Conservation (phyloP, 768 basidiomycete species). For the Xanthoconium purpureum region DNA sequence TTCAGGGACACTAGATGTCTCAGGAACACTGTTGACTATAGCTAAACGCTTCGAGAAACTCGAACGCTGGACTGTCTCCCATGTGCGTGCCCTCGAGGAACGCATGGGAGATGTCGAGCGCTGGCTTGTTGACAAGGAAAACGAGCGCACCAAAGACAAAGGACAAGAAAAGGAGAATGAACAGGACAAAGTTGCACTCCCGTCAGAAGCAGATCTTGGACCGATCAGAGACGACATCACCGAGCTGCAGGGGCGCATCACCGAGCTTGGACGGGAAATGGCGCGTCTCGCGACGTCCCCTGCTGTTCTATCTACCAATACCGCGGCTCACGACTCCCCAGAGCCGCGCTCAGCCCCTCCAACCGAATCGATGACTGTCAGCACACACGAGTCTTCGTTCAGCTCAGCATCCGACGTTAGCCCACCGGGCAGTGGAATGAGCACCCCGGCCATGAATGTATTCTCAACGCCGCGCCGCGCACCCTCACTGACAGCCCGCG, state of each 20-base stretch:
- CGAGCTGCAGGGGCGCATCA: conserved; percentile 73
- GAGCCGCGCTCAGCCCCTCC: conserved; percentile 45
- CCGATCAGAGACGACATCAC: conserved; percentile 65
- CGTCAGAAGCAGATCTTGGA: conserved; percentile 39
- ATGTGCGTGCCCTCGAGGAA: conserved; percentile 86
- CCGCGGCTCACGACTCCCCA: conserved; percentile 43
- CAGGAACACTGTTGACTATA: conserved; percentile 69
- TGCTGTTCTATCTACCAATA: conserved; percentile 42
- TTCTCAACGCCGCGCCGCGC: conserved; percentile 31
- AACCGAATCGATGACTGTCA: conserved; percentile 45
- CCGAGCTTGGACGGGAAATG: conserved; percentile 76
- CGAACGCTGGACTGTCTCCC: conserved; percentile 86
- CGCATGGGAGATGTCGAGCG: conserved; percentile 90
- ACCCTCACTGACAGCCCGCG: conserved; percentile 46
- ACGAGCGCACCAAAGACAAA: conserved; percentile 45
- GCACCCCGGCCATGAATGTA: conserved; percentile 10
- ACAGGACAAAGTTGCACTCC: conserved; percentile 7
- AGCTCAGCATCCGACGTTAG: conserved; percentile 14
- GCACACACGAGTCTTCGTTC: conserved; percentile 26
- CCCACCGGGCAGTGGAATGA: conserved; percentile 11
- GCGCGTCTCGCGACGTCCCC: conserved; percentile 64
- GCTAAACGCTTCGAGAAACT: conserved; percentile 82
- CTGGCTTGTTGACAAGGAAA: conserved; percentile 85
- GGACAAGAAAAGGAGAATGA: conserved; percentile 30
- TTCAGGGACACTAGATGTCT: conserved; percentile 71